Base-by-base conservation (phyloP, 2,329 filamentous ascomycete species). In the Didymella lethalis region DNA sequence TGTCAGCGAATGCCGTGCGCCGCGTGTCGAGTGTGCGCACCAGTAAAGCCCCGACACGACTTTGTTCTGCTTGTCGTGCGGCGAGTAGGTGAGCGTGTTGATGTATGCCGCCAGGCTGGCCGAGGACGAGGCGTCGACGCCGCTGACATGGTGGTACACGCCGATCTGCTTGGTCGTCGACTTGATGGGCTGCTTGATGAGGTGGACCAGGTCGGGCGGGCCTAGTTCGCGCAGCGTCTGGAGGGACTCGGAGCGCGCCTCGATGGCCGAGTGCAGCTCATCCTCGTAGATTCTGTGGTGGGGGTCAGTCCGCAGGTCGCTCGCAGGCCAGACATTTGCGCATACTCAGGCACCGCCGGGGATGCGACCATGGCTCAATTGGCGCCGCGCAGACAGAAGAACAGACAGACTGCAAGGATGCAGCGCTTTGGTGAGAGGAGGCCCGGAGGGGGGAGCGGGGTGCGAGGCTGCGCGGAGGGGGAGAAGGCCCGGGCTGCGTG, bases 61-160 rank as follows among this genome's bases (percentile, higher is more conserved):
- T 81, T 97, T 98, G 74, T 91, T 87, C 61, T 90, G 84, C 75
- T 91, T 92, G 66, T 94, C 91, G 64, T 90, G 88, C 53, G 94
- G 91, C 64, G 90, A 90, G 80, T 97, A 96, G 45, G 93, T 97
- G 61, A 99, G 84, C 38, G 94, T 98, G 79, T 98, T 99, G 80
- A 99, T 96, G 79, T 99, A 99, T 68, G 95, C 95, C 40, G 95
- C 95, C 59, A 99, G 82, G 80, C 94, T 98, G 59, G 95, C 95
- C 10, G 95, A 98, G 7, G 95, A 98, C 2, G 95, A 99, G 48
- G 95, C 95, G 80, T 99, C 95, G 74, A 97, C 89, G 61, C 95
- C 95, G 38, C 93, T 97, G 69, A 97, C 93, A 88, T 99, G 95
- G 78, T 99, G 95, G 77, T 99, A 99, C 55, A 97, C 89, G 59